Base-by-base conservation (phyloP, 1,284 basidiomycete species). In the Cryptococcus sp. region DNA sequence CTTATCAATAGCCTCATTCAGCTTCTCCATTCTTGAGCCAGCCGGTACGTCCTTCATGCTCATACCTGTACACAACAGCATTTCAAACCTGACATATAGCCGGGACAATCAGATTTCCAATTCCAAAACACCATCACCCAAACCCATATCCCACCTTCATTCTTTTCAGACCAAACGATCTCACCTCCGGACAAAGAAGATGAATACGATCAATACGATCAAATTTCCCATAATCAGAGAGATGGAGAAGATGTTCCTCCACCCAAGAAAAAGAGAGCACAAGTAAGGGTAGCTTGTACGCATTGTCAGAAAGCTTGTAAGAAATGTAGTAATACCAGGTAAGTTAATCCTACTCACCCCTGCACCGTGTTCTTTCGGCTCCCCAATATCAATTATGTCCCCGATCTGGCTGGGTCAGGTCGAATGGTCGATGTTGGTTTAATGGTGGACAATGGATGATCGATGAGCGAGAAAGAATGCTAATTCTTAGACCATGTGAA, bases 271-370 rank as follows among this genome's bases (percentile, higher is more conserved):
- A 72, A 72, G 52, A 34, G 70, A 11, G 55, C 61, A 2, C 70
- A 72, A 48, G 70, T 72, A 4, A 58, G 66, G 31, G 62, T 69
- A 22, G 70, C 70, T 11, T 72, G 70, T 59, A 69, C 63, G 28
- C 66, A 70, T 55, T 72, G 70, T 57, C 70, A 72, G 37, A 70
- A 66, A 51, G 70, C 70, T n/a, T 72, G 70, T 53, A 72, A 72
- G 56, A 72, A 67, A 55, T 72, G 70, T 47, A 69, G 68, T 4
- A 66, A 68, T 47, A 69, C 63, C 22, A 60, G 69, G 69, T 70
- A 32, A 53, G 63, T 61, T 10, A 13, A 7, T 5, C 24, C 28
- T 11, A n/a, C n/a, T n/a, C n/a, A n/a, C n/a, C n/a, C n/a, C n/a
- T n/a, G n/a, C n/a, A n/a, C n/a, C n/a, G n/a, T n/a, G n/a, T n/a